A percentile compares a stretch with the other conserved stretches of the same genome.
phyloP scores from a whole-genome alignment of 2,329 filamentous ascomycete species.

The Penicillium sp. region DNA sequence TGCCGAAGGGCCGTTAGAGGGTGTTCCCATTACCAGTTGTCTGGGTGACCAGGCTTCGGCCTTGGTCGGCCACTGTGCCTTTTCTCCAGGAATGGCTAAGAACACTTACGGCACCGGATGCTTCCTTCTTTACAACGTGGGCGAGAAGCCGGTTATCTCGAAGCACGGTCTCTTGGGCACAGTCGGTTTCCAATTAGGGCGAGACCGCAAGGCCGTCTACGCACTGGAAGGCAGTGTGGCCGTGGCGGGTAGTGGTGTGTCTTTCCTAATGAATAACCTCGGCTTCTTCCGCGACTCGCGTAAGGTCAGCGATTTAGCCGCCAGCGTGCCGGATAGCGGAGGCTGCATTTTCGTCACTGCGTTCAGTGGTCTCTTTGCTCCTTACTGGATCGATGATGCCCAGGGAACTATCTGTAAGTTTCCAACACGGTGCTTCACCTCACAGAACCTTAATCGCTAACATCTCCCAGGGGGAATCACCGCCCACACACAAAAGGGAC shows the following conservation, averaged over 20 bases:
- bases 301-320: conserved; percentile 64
- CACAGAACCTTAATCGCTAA: conserved; percentile 10
- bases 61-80: conserved; percentile 80
- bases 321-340: conserved; percentile 69
- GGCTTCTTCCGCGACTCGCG: conserved; percentile 60
- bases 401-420: conserved; percentile 75
- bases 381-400: conserved; percentile 93
- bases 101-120: conserved; percentile 90
- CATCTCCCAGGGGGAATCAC: conserved; percentile 67
- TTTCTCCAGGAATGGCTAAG: conserved; percentile 77
- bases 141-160: conserved; percentile 79
- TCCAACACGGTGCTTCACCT: neutral
- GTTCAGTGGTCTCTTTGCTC: conserved; percentile 86
- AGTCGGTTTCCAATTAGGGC: conserved; percentile 79
- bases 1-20: conserved; percentile 63
- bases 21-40: conserved; percentile 75
- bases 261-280: conserved; percentile 68
- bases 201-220: conserved; percentile 67
- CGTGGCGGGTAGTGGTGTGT: conserved; percentile 76
- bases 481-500: conserved; percentile 77
- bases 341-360: conserved; percentile 86
- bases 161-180: conserved; percentile 80
- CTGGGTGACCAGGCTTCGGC: conserved; percentile 84
- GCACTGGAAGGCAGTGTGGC: conserved; percentile 82
- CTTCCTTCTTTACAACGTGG: conserved; percentile 86